Percentiles rank a stretch among this genome's conserved stretches.
These are phyloP conservation scores for Tylopilus vinaceipallidus DNA, from an alignment of 768 basidiomycete species.

Conservation along the genomic window DNA sequence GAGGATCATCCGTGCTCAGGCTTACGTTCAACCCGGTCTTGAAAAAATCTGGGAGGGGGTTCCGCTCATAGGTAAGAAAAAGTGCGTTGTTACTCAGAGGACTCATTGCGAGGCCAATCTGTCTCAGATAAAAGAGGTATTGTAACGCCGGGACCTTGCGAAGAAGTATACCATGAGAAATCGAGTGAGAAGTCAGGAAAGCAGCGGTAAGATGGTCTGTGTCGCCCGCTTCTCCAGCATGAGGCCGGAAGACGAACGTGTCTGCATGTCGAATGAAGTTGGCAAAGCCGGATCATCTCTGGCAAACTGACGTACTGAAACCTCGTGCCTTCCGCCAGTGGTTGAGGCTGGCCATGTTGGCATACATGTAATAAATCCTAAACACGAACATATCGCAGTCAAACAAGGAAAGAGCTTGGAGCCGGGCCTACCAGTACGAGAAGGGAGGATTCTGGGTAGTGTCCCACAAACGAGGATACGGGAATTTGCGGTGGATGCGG, in stretches of 20 bases:
- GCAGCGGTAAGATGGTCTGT: slow-evolving; percentile 96
- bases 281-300: slow-evolving; percentile 2
- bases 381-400: slow-evolving; percentile 3
- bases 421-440: slow-evolving; percentile 77
- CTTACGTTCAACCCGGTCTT: slow-evolving; percentile 94
- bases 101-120: slow-evolving; percentile 98
- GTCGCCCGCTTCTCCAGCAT: slow-evolving; percentile 97
- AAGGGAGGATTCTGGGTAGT: slow-evolving; percentile 89
- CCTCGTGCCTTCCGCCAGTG: slow-evolving; percentile 85
- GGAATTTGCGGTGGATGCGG: slow-evolving; percentile 90
- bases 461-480: slow-evolving; percentile 88
- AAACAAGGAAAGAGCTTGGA: not conserved
- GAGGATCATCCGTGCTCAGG: slow-evolving; percentile 91
- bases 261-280: slow-evolving; percentile 51
- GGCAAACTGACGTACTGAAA: slow-evolving; percentile 69
- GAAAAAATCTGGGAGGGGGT: slow-evolving; percentile 97
- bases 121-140: slow-evolving; percentile 96
- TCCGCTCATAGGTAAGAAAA: slow-evolving; percentile 95
- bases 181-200: slow-evolving; percentile 95
- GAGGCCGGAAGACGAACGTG: slow-evolving; percentile 95
- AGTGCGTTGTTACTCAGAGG: slow-evolving; percentile 97
- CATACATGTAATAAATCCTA: slow-evolving; percentile 97
- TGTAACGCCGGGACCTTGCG: slow-evolving; percentile 97
- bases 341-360: slow-evolving; percentile 93
- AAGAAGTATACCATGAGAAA: slow-evolving; percentile 97